phyloP scores from a whole-genome alignment of 495 filamentous ascomycete species.

The Delitschia confertaspora region DNA sequence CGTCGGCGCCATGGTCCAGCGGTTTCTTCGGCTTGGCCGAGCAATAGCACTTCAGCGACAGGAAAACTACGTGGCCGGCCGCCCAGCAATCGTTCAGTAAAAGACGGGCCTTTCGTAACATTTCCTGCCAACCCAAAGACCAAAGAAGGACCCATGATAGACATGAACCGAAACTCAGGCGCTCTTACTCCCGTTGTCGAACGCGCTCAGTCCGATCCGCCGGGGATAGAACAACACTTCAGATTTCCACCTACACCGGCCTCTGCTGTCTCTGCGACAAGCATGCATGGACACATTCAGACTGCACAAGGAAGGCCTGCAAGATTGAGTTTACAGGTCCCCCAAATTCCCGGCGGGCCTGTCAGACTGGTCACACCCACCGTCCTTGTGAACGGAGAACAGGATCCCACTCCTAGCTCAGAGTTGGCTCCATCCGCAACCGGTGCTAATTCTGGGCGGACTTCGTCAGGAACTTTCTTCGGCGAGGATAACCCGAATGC shows the following conservation, averaged over 20 bases:
- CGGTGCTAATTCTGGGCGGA: constrained; percentile 30
- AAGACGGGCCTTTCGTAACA: constrained; percentile 75
- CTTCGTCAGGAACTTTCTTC: constrained; percentile 25
- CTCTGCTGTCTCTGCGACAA: constrained; percentile 21
- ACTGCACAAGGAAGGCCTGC: constrained; percentile 39
- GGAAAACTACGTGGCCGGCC: constrained; percentile 80
- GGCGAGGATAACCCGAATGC: background rate
- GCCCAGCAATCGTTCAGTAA: constrained; percentile 65
- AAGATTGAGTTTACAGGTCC: constrained; percentile 72
- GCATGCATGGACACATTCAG: constrained; percentile 22
- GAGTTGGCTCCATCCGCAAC: constrained; percentile 24
- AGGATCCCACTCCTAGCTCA: constrained; percentile 24
- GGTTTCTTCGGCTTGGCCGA: constrained; percentile 92
- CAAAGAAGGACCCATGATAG: constrained; percentile 33
- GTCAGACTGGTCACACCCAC: constrained; percentile 72
- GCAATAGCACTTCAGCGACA: constrained; percentile 51
- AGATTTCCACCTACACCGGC: constrained; percentile 23
- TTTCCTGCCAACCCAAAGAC: constrained; percentile 64
- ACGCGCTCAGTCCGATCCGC: constrained; percentile 26
- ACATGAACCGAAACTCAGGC: constrained; percentile 19
- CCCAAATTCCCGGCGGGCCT: constrained; percentile 60
- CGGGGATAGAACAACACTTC: constrained; percentile 23
- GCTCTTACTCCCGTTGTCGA: constrained; percentile 23
- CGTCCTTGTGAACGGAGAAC: constrained; percentile 59
- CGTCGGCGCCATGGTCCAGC: constrained; percentile 80